A percentile compares a stretch with the other conserved stretches of the same genome.
Conservation (phyloP, 1,284 basidiomycete genomes). For the Xerocomus amazonicus region DNA sequence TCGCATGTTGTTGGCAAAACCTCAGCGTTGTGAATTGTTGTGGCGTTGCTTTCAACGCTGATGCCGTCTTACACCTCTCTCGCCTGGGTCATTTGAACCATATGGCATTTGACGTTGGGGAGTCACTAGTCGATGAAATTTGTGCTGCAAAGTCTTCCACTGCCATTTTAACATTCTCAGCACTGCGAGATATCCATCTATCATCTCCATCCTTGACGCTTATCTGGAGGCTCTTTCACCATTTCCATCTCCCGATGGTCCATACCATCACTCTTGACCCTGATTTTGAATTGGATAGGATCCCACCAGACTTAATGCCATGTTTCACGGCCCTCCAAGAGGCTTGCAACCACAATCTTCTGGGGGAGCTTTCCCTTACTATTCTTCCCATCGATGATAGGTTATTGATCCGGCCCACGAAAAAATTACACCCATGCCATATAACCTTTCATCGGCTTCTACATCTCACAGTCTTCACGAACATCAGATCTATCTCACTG, state of each 20-base stretch:
- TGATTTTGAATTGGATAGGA: too few species aligned
- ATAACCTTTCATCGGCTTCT: constrained; percentile 9
- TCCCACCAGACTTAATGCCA: constrained; percentile 1
- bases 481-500: constrained; percentile 9
- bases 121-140: too few species aligned
- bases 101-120: background rate
- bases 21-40: constrained; percentile 6
- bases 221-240: constrained; percentile 8
- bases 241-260: background rate
- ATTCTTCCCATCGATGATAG: too few species aligned
- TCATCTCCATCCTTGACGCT: background rate
- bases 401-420: background rate
- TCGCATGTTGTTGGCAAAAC: constrained; percentile 11
- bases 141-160: background rate
- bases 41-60: background rate
- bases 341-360: background rate
- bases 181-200: background rate
- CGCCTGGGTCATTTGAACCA: background rate
- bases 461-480: constrained; percentile 11
- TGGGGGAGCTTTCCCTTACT: background rate
- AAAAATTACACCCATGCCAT: background rate
- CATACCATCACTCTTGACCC: background rate
- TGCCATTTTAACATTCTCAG: background rate
- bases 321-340: constrained; percentile 3
- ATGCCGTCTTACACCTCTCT: constrained; percentile 11